Evolutionary conservation across 495 filamentous ascomycete genomes (phyloP).

Genomic region (Xylaria venustula): DNA sequence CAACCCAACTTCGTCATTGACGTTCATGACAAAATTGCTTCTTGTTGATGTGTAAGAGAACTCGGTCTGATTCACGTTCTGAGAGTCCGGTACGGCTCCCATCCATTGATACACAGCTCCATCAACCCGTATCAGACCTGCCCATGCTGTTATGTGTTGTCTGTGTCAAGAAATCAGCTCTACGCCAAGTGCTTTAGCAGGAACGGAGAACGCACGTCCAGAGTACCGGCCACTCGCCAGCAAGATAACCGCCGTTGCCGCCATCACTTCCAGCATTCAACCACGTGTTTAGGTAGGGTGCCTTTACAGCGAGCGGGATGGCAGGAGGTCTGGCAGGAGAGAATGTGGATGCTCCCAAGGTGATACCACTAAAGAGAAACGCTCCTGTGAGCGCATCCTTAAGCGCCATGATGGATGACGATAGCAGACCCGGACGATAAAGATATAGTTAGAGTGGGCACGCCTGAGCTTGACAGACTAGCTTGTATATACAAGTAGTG

Average conservation of each 20-base stretch:
- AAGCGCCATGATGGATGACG: slow-evolving; percentile 25
- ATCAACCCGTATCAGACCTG: slow-evolving; percentile 62
- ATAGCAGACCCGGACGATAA: background rate
- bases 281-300: slow-evolving; percentile 82
- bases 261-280: slow-evolving; percentile 66
- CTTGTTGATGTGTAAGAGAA: slow-evolving; percentile 83
- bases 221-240: slow-evolving; percentile 64
- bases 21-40: slow-evolving; percentile 80
- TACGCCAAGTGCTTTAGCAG: slow-evolving; percentile 45
- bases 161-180: slow-evolving; percentile 59
- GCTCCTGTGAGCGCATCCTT: slow-evolving; percentile 24
- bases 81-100: slow-evolving; percentile 56
- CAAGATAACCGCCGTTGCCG: slow-evolving; percentile 69
- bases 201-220: slow-evolving; percentile 25
- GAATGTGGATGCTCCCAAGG: slow-evolving; percentile 40
- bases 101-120: slow-evolving; percentile 60
- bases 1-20: slow-evolving; percentile 64
- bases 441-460: background rate
- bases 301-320: slow-evolving; percentile 75
- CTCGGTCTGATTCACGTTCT: slow-evolving; percentile 41
- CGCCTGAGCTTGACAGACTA: background rate
- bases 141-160: slow-evolving; percentile 73
- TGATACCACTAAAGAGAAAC: slow-evolving; percentile 23
- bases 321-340: slow-evolving; percentile 64
- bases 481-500: slow-evolving; percentile 4